Percentiles rank a stretch among this genome's conserved stretches.
These are phyloP conservation scores for Mallotus japonicus DNA, from an alignment of 441 rosid genomes.

Conservation along the genomic window DNA sequence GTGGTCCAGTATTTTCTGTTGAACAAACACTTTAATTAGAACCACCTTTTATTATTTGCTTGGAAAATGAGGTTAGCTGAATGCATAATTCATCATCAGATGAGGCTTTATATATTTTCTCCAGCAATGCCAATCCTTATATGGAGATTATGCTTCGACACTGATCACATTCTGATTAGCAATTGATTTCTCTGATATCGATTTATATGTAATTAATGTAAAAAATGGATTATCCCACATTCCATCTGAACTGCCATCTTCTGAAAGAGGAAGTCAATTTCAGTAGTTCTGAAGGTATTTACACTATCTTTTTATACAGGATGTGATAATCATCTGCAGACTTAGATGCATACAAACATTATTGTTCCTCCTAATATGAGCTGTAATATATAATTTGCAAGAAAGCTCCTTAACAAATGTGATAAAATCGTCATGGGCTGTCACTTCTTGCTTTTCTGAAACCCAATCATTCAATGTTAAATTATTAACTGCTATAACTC, in stretches of 20 bases:
- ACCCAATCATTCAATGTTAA: no score
- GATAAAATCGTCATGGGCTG: background rate
- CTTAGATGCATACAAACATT: background rate
- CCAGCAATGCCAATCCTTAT: background rate
- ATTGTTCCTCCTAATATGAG: background rate
- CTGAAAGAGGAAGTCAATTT: background rate
- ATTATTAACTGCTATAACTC: no score
- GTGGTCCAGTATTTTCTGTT: background rate
- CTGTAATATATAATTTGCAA: constrained; percentile 5
- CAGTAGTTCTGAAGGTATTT: background rate
- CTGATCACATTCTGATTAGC: background rate
- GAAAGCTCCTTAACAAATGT: background rate
- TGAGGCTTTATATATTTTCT: background rate
- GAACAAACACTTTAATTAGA: background rate
- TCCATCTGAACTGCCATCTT: background rate
- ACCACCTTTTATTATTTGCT: background rate
- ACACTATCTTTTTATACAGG: no score
- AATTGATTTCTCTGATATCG: background rate
- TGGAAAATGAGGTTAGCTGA: background rate
- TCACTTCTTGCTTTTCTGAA: no score
- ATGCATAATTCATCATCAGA: background rate
- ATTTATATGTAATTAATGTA: no score
- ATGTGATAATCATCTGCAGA: no score
- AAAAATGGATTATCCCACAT: background rate
- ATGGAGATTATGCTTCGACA: background rate